A percentile compares a stretch with the other conserved stretches of the same genome.
Conservation (phyloP, 2,329 filamentous ascomycete species). For the Alternaria gaisen region DNA sequence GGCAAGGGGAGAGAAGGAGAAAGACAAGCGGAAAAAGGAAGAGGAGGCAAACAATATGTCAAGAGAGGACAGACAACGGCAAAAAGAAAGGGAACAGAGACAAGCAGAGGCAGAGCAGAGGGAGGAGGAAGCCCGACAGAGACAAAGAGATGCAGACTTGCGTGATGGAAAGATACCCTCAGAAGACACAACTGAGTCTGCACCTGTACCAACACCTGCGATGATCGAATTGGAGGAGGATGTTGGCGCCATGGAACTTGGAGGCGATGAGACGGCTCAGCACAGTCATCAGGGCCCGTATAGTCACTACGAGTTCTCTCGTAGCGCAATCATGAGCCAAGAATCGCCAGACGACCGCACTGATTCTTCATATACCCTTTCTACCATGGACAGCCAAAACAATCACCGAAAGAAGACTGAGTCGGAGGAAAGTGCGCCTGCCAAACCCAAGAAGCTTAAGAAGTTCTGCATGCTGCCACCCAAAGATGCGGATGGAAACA, state of each 20-base stretch:
- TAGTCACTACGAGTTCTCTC: constrained; percentile 42
- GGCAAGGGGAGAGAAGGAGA: constrained; percentile 18
- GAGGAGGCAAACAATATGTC: constrained; percentile 9
- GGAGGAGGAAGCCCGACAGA: constrained; percentile 24
- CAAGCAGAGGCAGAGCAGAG: constrained; percentile 14
- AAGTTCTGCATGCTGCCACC: constrained; percentile 83
- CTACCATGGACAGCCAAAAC: constrained; percentile 28
- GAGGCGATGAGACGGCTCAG: constrained; percentile 6
- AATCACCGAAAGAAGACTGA: constrained; percentile 1
- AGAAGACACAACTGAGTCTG: constrained; percentile 17
- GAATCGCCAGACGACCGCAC: constrained; percentile 33
- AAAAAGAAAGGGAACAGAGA: constrained; percentile 19
- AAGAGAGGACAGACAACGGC: constrained; percentile 14
- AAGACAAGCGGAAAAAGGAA: constrained; percentile 32
- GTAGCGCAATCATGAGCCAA: constrained; percentile 41
- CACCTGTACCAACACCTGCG: constrained; percentile 7
- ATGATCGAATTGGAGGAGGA: constrained; percentile 29
- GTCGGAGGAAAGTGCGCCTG: constrained; percentile 15
- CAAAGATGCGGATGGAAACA: constrained; percentile 62
- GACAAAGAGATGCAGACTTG: constrained; percentile 17
- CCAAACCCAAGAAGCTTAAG: constrained; percentile 63
- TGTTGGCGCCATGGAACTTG: constrained; percentile 33
- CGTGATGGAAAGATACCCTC: constrained; percentile 13
- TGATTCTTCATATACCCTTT: constrained; percentile 30
- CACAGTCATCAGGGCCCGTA: constrained; percentile 27